Evolutionary conservation across 2,329 filamentous ascomycete species (phyloP).

Genomic region (Cercospora nicotianae): DNA sequence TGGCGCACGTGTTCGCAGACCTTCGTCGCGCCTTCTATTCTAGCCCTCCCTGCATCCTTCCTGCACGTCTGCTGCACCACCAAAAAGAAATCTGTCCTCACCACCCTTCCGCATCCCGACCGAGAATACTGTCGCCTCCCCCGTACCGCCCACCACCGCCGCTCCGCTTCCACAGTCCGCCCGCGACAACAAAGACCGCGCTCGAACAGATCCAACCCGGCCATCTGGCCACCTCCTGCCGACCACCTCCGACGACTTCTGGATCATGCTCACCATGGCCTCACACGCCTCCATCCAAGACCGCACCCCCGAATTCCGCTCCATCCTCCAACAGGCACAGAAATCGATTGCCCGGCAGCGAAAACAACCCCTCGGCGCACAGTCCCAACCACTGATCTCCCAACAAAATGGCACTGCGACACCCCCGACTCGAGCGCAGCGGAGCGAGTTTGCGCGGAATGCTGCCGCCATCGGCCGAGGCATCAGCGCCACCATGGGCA

Average conservation of each 20-base stretch:
- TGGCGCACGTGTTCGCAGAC: not conserved
- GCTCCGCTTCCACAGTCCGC: not conserved
- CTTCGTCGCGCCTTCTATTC: not conserved
- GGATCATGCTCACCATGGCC: conserved; percentile 47
- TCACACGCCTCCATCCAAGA: conserved; percentile 78
- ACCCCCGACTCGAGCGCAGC: conserved; percentile 44
- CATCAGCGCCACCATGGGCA: conserved; percentile 89
- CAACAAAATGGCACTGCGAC: conserved; percentile 54
- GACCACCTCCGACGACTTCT: conserved; percentile 11
- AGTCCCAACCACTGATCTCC: conserved; percentile 69
- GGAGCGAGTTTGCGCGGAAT: conserved; percentile 89
- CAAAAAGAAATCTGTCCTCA: conserved; percentile 5
- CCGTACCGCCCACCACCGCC: not conserved
- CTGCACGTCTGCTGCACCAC: not conserved
- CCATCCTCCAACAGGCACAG: conserved; percentile 83
- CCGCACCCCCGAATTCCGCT: conserved; percentile 91
- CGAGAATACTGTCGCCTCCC: not conserved
- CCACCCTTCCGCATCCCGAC: not conserved
- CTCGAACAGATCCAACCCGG: not conserved
- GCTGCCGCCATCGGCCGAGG: conserved; percentile 90
- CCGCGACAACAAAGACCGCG: not conserved
- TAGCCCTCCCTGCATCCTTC: not conserved
- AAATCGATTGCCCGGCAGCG: conserved; percentile 59
- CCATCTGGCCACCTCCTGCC: conserved; percentile 23
- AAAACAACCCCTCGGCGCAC: conserved; percentile 75